Evolutionary conservation across 176 grass and related monocot species (phyloP).

Genomic region (Aegilops speltoides): DNA sequence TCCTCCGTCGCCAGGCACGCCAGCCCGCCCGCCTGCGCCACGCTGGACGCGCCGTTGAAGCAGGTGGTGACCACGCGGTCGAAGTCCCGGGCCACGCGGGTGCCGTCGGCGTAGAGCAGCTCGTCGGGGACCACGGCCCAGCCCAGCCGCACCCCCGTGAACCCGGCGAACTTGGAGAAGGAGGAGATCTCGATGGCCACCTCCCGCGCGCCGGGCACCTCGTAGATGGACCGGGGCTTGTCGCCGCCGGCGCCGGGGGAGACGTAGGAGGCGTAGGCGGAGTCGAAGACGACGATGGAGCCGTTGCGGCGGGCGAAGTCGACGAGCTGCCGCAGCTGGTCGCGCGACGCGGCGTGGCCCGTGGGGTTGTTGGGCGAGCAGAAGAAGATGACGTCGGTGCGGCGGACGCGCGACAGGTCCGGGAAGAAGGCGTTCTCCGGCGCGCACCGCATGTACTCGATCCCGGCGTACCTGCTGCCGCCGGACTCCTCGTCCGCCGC

Average conservation of each 20-base stretch:
- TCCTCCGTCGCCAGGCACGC: slow-evolving; percentile 68
- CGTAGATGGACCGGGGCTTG: slow-evolving; percentile 72
- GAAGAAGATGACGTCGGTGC: slow-evolving; percentile 95
- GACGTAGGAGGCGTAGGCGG: slow-evolving; percentile 73
- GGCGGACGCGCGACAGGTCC: slow-evolving; percentile 58
- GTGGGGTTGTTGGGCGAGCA: slow-evolving; percentile 99
- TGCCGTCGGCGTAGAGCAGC: slow-evolving; percentile 67
- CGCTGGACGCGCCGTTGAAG: slow-evolving; percentile 93
- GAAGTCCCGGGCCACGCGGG: slow-evolving; percentile 62
- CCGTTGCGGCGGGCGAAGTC: slow-evolving; percentile 69
- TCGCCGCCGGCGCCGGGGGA: slow-evolving; percentile 10
- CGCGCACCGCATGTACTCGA: slow-evolving; percentile 76
- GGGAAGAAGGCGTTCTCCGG: slow-evolving; percentile 92
- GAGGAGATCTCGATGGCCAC: slow-evolving; percentile 96
- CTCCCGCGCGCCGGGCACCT: slow-evolving; percentile 82
- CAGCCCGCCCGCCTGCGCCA: slow-evolving; percentile 72
- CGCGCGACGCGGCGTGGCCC: slow-evolving; percentile 64
- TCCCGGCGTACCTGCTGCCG: slow-evolving; percentile 58
- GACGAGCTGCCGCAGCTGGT: slow-evolving; percentile 75
- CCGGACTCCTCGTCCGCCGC: slow-evolving; percentile 32
- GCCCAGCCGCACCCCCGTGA: slow-evolving; percentile 83
- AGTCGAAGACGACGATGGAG: slow-evolving; percentile 88
- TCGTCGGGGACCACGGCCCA: slow-evolving; percentile 88
- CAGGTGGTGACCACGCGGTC: slow-evolving; percentile 85
- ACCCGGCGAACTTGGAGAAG: slow-evolving; percentile 94